These are phyloP conservation scores for Hirschfeldia incana DNA, from an alignment of 345 rosid genomes.

Conservation along the genomic window DNA sequence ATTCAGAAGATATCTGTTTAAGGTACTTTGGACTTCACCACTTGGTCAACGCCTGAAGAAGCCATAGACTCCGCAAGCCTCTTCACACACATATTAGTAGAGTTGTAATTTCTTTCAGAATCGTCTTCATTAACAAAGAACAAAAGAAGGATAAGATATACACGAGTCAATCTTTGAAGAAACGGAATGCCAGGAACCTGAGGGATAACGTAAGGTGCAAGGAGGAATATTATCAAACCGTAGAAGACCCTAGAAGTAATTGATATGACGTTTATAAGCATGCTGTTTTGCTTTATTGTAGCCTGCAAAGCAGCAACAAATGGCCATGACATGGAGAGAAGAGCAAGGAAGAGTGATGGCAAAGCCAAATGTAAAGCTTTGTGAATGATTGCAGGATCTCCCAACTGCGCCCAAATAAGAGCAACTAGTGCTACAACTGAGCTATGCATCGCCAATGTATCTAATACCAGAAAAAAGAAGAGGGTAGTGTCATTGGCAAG, in stretches of 20 bases:
- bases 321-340: too few relatives aligned
- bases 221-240: too few relatives aligned
- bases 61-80: not conserved
- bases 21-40: not conserved
- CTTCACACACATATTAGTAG: not conserved
- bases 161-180: not conserved
- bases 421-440: not conserved
- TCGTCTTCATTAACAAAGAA: not conserved
- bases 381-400: not conserved
- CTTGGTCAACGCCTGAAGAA: not conserved
- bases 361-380: not conserved
- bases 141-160: not conserved
- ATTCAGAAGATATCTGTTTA: too few relatives aligned
- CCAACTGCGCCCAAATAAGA: not conserved
- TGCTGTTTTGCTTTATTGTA: too few relatives aligned
- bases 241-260: too few relatives aligned
- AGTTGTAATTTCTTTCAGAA: not conserved
- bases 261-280: too few relatives aligned
- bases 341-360: not conserved
- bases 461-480: not conserved
- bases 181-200: too few relatives aligned
- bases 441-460: not conserved
- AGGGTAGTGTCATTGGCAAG: not conserved
- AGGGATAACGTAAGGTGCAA: too few relatives aligned
- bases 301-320: too few relatives aligned